Conservation (phyloP, 2,329 filamentous ascomycete genomes). For the Fusarium brevicatenulatum region DNA sequence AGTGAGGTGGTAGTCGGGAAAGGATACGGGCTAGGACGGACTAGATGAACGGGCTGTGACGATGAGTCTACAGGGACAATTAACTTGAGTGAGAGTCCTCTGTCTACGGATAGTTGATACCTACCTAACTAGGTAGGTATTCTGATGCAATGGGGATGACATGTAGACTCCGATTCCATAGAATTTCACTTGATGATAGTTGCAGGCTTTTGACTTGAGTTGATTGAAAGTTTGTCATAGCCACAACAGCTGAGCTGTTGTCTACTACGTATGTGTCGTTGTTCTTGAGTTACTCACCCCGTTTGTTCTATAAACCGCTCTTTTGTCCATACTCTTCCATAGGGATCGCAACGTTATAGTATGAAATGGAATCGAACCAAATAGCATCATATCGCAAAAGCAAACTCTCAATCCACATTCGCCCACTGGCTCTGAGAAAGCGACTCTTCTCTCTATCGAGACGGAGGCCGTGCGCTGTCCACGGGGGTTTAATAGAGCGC, state of each 20-base stretch:
- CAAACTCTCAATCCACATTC: conserved; percentile 20
- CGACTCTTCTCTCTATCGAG: conserved; percentile 30
- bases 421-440: conserved; percentile 11
- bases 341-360: not conserved
- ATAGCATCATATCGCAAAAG: conserved; percentile 14
- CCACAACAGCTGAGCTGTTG: not conserved
- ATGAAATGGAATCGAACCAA: not conserved
- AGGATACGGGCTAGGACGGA: conserved; percentile 27
- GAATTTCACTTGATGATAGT: not conserved
- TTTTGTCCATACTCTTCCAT: not conserved
- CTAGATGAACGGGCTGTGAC: conserved; percentile 15
- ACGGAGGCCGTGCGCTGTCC: conserved; percentile 40
- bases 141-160: not conserved
- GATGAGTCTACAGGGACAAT: conserved; percentile 20
- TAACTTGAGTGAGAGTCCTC: not conserved
- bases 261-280: not conserved
- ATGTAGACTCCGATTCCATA: not conserved
- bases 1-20: conserved; percentile 33
- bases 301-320: not conserved
- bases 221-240: not conserved
- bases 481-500: conserved; percentile 15
- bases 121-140: not conserved
- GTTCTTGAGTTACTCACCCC: not conserved
- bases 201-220: not conserved
- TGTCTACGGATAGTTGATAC: too few species aligned